Evolutionary conservation across 257 asterid genomes (phyloP), one percentile per base, ranked within the genome.

Genomic region (Fraxinus quadrangulata): DNA sequence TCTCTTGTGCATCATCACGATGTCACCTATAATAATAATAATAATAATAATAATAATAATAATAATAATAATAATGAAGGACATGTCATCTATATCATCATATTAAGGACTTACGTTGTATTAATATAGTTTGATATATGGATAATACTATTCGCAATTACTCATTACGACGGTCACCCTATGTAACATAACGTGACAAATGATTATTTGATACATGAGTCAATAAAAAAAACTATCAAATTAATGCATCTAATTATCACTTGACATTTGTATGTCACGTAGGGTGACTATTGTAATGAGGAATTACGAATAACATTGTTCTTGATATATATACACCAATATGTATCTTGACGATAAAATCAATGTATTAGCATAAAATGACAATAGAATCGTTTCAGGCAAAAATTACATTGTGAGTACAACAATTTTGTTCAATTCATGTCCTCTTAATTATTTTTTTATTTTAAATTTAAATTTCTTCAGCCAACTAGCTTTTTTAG

Each of bases 1-100:
- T 19, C 39, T 74, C 66, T 37, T 4, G 9, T 3, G 34, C 74
- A 75, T 75, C 77, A 71, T 71, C 68, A 61, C 6, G 39, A 80
- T 77, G 63, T 63, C 77, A 70, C n/a, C 69, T 26, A 26, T 26
- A n/a, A 8, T n/a, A 7, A 19, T 54, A 51, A 28, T 11, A 26
- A 73, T 6, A 65, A 51, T 74, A 11, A 2, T 2, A n/a, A 40
- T 21, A 19, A 7, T n/a, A 6, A 26, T 26, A n/a, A 8, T n/a
- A 7, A 19, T 54, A 51, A 28, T 11, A 26, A 73, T 6, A 65
- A 51, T 74, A 11, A 2, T 2, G 2, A n/a, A n/a, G 3, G 36
- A 56, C 16, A 1, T 47, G 10, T 17, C 21, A 28, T 73, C 21
- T 3, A 49, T 33, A 24, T 2, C 31, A 59, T 56, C 5, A 21